Evolutionary conservation across 768 basidiomycete species (phyloP).

Genomic region (Agrocybe chaxingu): DNA sequence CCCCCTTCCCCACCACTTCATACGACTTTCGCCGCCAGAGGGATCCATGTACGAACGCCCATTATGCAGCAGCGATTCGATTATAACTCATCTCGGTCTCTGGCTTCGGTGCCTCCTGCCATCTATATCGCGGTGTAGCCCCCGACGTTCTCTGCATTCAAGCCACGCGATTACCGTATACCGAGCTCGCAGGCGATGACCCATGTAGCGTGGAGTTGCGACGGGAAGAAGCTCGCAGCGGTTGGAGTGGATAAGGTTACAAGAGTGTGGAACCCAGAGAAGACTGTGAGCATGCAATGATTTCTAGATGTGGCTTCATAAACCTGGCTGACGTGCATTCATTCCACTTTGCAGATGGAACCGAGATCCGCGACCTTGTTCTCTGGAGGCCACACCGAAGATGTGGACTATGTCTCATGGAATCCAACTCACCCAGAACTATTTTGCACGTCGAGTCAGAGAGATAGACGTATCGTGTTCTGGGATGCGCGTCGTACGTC

Average conservation of each 20-base stretch:
- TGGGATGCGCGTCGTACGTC: slow-evolving; percentile 82
- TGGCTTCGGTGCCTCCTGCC: slow-evolving; percentile 4
- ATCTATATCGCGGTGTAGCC: slow-evolving; percentile 41
- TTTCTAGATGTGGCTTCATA: neutral
- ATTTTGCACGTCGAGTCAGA: slow-evolving; percentile 77
- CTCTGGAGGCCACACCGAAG: slow-evolving; percentile 71
- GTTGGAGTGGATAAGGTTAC: slow-evolving; percentile 79
- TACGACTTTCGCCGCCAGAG: slow-evolving; percentile 66
- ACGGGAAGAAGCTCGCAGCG: slow-evolving; percentile 77
- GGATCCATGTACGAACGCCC: slow-evolving; percentile 62
- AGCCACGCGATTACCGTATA: slow-evolving; percentile 71
- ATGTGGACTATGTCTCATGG: slow-evolving; percentile 83
- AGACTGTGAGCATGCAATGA: slow-evolving; percentile 51
- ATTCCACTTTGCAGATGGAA: slow-evolving; percentile 52
- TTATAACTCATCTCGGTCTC: slow-evolving; percentile 16
- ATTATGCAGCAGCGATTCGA: slow-evolving; percentile 12
- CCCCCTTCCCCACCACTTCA: slow-evolving; percentile 73
- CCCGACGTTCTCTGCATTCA: slow-evolving; percentile 77
- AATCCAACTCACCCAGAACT: slow-evolving; percentile 83
- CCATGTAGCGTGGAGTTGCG: slow-evolving; percentile 82
- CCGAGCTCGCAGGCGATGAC: slow-evolving; percentile 63
- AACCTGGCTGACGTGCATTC: neutral
- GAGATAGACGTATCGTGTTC: slow-evolving; percentile 71
- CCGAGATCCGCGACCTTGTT: slow-evolving; percentile 60
- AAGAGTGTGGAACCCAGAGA: slow-evolving; percentile 76